Conservation (phyloP, 2,329 filamentous ascomycete genomes). For the Alternaria brassicae region DNA sequence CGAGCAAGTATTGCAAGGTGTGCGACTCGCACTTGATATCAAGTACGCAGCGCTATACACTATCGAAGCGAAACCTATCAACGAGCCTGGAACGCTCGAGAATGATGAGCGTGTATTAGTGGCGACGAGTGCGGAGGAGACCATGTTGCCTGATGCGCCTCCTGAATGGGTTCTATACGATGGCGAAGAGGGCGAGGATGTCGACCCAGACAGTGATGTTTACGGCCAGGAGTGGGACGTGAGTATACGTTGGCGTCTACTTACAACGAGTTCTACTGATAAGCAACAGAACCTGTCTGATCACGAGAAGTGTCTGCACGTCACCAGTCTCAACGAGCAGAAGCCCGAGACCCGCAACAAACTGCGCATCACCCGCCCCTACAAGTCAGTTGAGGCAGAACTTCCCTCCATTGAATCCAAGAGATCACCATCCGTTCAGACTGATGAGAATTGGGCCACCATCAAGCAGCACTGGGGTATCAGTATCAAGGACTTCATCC, state of each 20-base stretch:
- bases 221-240: slow-evolving; percentile 14
- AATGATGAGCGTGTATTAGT: slow-evolving; percentile 20
- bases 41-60: slow-evolving; percentile 20
- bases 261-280: not conserved
- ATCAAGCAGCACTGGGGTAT: slow-evolving; percentile 16
- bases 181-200: slow-evolving; percentile 19
- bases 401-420: not conserved
- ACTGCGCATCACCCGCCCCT: slow-evolving; percentile 17
- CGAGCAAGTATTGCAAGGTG: slow-evolving; percentile 21
- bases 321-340: slow-evolving; percentile 8
- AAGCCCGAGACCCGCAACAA: slow-evolving; percentile 16
- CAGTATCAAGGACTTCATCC: slow-evolving; percentile 7
- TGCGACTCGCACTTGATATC: slow-evolving; percentile 17
- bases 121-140: slow-evolving; percentile 1
- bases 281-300: slow-evolving; percentile 9
- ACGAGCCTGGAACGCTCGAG: slow-evolving; percentile 14
- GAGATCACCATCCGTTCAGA: not conserved
- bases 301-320: slow-evolving; percentile 17
- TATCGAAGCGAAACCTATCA: slow-evolving; percentile 12
- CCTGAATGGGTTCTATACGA: slow-evolving; percentile 10
- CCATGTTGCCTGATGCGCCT: slow-evolving; percentile 17
- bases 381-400: slow-evolving; percentile 6
- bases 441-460: not conserved
- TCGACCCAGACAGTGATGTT: slow-evolving; percentile 4
- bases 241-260: not conserved